Percentiles rank a stretch among this genome's conserved stretches.
Conservation (phyloP, 306 rosid genomes). For the Astragalus glycyphyllos region DNA sequence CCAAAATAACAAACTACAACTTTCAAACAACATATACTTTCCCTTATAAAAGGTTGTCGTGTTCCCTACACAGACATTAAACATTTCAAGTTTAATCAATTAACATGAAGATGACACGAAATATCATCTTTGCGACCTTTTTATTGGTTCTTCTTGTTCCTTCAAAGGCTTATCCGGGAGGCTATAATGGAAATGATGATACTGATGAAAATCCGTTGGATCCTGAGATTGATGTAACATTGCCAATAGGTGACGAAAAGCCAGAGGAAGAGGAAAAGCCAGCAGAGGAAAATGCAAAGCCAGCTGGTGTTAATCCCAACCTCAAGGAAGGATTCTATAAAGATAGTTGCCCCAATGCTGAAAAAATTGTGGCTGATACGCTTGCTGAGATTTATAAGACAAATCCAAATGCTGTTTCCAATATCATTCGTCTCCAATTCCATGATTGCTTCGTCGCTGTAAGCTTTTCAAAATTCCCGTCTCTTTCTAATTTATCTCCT, state of each 20-base stretch:
- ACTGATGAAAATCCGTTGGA: not conserved
- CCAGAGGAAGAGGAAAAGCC: too few relatives aligned
- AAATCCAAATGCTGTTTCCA: constrained; percentile 46
- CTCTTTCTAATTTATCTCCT: not conserved
- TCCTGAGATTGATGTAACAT: not conserved
- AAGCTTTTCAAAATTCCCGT: constrained; percentile 19
- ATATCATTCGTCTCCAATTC: constrained; percentile 65
- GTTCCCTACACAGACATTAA: too few relatives aligned
- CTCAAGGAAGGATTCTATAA: constrained; percentile 48
- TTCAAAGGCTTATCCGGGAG: constrained; percentile 3
- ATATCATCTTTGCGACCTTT: constrained; percentile 2
- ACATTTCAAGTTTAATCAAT: not conserved
- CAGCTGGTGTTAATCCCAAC: not conserved
- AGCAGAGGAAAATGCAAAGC: too few relatives aligned
- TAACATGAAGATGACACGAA: constrained; percentile 18
- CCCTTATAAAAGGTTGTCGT: constrained; percentile 22
- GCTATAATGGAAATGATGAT: not conserved
- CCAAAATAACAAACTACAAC: constrained; percentile 19
- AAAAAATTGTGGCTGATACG: constrained; percentile 44
- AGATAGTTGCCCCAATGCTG: constrained; percentile 53
- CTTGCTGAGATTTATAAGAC: not conserved
- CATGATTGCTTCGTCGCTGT: constrained; percentile 84
- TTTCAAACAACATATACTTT: not conserved
- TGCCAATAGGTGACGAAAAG: not conserved
- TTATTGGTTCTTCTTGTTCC: constrained; percentile 28